Base-by-base conservation (phyloP, 306 rosid species). In the Vigna nakashimae region DNA sequence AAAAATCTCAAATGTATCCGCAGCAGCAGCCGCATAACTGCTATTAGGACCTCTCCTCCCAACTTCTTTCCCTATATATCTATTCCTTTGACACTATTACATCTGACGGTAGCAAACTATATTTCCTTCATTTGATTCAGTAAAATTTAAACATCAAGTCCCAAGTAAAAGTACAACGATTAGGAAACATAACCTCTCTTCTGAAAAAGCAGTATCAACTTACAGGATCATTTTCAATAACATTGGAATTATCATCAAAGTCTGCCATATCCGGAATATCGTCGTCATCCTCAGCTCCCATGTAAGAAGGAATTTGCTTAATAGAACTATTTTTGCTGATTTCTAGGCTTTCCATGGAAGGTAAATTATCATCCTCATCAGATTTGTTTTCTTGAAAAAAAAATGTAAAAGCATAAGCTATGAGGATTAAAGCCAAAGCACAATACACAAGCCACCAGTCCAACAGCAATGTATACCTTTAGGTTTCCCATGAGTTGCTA, bases 401-500 rank as follows among this genome's bases (percentile, higher is more conserved):
- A 52, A 14, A 7, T 22, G 20, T 11, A 57, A 30, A 68, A 32
- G 57, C 6, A 22, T 71, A 12, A 85, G 81, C 40, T 59, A 62
- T 65, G 65, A 60, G 57, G 46, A 76, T 71, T 55, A 56, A 65
- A 12, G 3, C 56, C 64, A 32, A 60, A 64, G 8, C 65, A 24
- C 16, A 46, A 66, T 12, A 9, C 6, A 10, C 6, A 56, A 16
- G 77, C 6, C 56, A 38, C 38, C 24, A 65, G 38, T 72, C 26
- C 71, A 79, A 71, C 40, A 78, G 64, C 57, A 71, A 64, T 50
- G 72, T 72, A 14, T 59, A 89, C 97, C 98, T 84, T 89, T 95
- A 22, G 99, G 99, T 85, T 87, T 91, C 73, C 98, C 97, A 43
- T 95, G 98, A 62, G 98, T 92, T 67, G 98, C 98, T 83, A 95